Percentiles rank a stretch among this genome's conserved stretches.
phyloP scores from a whole-genome alignment of 2,329 filamentous ascomycete species.

The Aspergillus sp. region DNA sequence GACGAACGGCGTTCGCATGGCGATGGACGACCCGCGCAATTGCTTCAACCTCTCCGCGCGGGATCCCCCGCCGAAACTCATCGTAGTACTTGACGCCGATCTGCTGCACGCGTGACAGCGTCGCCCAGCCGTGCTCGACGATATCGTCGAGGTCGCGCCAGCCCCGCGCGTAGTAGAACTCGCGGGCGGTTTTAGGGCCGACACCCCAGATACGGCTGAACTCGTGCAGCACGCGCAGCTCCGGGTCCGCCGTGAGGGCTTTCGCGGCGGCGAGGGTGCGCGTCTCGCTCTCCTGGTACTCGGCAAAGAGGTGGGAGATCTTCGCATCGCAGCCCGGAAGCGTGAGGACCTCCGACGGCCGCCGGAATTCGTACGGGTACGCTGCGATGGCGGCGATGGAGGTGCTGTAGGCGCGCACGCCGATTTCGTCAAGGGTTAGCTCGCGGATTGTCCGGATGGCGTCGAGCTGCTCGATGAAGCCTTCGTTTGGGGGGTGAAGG shows the following conservation, averaged over 20 bases:
- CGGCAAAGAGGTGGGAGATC: slow-evolving; percentile 71
- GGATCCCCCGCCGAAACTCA: slow-evolving; percentile 71
- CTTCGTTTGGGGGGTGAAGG: slow-evolving; percentile 65
- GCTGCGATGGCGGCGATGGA: slow-evolving; percentile 80
- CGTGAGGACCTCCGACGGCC: slow-evolving; percentile 41
- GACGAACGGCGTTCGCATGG: slow-evolving; percentile 64
- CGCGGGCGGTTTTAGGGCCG: slow-evolving; percentile 72
- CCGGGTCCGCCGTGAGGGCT: slow-evolving; percentile 62
- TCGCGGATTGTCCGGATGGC: slow-evolving; percentile 70
- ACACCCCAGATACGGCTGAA: slow-evolving; percentile 95
- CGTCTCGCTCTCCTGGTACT: slow-evolving; percentile 61
- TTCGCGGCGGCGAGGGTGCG: slow-evolving; percentile 63
- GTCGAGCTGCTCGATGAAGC: slow-evolving; percentile 71
- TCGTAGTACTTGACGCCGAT: slow-evolving; percentile 94
- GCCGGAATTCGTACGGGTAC: slow-evolving; percentile 63
- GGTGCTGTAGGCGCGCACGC: slow-evolving; percentile 81
- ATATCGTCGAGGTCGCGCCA: slow-evolving; percentile 87
- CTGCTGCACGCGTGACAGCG: slow-evolving; percentile 76
- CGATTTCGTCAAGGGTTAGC: slow-evolving; percentile 72
- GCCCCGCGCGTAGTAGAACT: slow-evolving; percentile 72
- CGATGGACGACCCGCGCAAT: slow-evolving; percentile 64
- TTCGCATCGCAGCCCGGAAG: slow-evolving; percentile 81
- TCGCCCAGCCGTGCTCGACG: slow-evolving; percentile 75
- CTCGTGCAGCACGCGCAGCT: slow-evolving; percentile 60
- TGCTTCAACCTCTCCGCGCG: slow-evolving; percentile 67